Evolutionary conservation across 148 eudicot genomes (phyloP).

Genomic region (Fagopyrum esculentum): DNA sequence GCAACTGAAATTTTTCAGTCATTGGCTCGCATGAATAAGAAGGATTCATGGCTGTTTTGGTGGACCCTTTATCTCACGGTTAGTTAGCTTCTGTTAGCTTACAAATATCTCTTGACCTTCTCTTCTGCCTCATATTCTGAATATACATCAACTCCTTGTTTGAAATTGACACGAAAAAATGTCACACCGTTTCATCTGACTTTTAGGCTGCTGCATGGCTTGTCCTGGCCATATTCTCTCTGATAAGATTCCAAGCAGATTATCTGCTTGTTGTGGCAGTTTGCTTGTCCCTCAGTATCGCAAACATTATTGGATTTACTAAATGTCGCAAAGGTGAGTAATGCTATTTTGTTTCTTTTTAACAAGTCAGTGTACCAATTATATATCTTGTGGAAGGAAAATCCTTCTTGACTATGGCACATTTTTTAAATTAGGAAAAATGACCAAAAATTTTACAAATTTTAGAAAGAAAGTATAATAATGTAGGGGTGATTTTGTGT

Average conservation of each 20-base stretch:
- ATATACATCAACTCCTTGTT: background rate
- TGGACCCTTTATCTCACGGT: conserved; percentile 93
- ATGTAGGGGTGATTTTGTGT: too few relatives aligned
- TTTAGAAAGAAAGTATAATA: too few relatives aligned
- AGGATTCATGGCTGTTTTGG: conserved; percentile 99
- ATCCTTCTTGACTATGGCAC: background rate
- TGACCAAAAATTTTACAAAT: too few relatives aligned
- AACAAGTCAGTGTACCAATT: background rate
- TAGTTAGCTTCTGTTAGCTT: conserved; percentile 22
- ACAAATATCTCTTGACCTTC: background rate
- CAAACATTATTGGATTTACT: conserved; percentile 91
- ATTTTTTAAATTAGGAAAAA: background rate
- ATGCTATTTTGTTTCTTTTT: background rate
- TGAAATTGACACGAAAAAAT: background rate
- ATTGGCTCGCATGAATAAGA: conserved; percentile 92
- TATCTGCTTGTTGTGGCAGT: conserved; percentile 92
- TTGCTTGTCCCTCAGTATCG: conserved; percentile 87
- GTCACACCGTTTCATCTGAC: conserved; percentile 12
- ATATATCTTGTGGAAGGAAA: background rate
- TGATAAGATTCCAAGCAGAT: conserved; percentile 94
- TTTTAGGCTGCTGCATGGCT: conserved; percentile 83
- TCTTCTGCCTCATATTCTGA: background rate
- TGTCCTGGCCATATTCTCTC: conserved; percentile 78
- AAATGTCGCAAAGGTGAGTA: conserved; percentile 86
- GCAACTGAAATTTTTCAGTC: conserved; percentile 34